Percentiles rank a stretch among this genome's conserved stretches.
These are phyloP conservation scores for Coccomyxa sp. DNA, from an alignment of 139 green algal species.

Conservation along the genomic window DNA sequence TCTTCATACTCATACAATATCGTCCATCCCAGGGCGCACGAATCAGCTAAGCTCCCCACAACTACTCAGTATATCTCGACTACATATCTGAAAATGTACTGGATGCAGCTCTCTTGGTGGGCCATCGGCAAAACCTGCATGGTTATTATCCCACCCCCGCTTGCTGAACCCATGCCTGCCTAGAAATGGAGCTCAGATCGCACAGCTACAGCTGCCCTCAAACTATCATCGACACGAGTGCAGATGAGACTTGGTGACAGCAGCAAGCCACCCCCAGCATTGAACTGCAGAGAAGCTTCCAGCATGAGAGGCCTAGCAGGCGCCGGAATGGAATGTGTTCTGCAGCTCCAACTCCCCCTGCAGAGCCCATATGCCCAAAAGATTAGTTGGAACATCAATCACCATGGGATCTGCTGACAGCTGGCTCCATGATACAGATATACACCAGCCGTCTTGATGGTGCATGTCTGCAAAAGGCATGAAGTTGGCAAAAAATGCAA, in stretches of 20 bases:
- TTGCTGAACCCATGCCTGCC: neutral
- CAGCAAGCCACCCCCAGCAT: neutral
- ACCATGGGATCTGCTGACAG: neutral
- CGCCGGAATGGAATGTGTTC: no score
- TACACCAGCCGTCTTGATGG: neutral
- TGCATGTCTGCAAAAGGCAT: neutral
- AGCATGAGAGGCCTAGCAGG: neutral
- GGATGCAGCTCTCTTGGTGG: neutral
- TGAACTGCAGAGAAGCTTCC: neutral
- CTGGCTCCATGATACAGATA: neutral
- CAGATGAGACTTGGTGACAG: neutral
- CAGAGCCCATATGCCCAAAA: neutral
- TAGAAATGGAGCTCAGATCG: neutral
- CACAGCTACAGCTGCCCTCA: neutral
- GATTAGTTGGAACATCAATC: neutral
- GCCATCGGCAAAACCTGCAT: neutral
- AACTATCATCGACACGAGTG: neutral
- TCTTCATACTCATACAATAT: neutral
- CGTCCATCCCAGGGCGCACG: neutral
- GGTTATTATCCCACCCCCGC: no score
- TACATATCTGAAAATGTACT: neutral
- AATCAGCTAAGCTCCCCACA: neutral
- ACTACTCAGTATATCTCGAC: neutral
- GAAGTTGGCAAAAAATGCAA: neutral
- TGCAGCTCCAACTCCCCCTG: neutral